phyloP scores from a whole-genome alignment of 2,329 filamentous ascomycete species.

The Aspergillus aculeatus region DNA sequence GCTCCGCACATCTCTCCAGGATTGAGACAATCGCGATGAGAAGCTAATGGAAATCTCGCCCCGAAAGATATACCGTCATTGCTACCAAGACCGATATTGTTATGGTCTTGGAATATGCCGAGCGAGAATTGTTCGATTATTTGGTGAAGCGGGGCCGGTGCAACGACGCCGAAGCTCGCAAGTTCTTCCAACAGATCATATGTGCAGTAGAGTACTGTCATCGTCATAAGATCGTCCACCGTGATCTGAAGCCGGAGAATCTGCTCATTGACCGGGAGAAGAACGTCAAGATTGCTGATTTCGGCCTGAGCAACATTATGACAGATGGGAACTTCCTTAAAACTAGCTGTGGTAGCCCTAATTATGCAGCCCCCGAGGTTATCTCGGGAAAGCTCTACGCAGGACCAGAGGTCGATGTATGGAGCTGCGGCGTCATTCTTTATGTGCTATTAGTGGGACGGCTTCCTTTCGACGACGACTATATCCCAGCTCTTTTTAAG shows the following conservation, averaged over 20 bases:
- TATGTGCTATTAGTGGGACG: slow-evolving; percentile 65
- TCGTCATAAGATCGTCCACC: slow-evolving; percentile 96
- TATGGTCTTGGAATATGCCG: slow-evolving; percentile 98
- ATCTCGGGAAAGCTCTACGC: slow-evolving; percentile 98
- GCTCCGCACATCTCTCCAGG: background rate
- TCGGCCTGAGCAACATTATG: slow-evolving; percentile 99
- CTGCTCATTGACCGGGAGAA: slow-evolving; percentile 89
- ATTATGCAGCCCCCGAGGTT: slow-evolving; percentile 96
- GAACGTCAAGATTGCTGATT: slow-evolving; percentile 99
- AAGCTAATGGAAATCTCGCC: slow-evolving; percentile 17
- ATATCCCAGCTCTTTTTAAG: slow-evolving; percentile 94
- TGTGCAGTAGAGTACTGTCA: slow-evolving; percentile 99
- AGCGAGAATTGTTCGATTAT: slow-evolving; percentile 95
- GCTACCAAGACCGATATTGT: slow-evolving; percentile 93
- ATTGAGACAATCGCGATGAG: background rate
- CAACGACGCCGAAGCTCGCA: slow-evolving; percentile 85
- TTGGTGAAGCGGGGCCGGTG: slow-evolving; percentile 92
- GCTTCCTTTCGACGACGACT: slow-evolving; percentile 95
- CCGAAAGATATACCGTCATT: slow-evolving; percentile 82
- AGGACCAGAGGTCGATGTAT: slow-evolving; percentile 95
- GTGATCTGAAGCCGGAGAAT: slow-evolving; percentile 97
- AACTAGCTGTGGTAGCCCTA: slow-evolving; percentile 96
- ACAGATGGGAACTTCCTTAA: slow-evolving; percentile 98
- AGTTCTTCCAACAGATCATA: slow-evolving; percentile 99
- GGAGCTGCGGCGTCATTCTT: slow-evolving; percentile 63